phyloP scores from a whole-genome alignment of 805 yeast genomes.

The Candida pseudofarinosa region DNA sequence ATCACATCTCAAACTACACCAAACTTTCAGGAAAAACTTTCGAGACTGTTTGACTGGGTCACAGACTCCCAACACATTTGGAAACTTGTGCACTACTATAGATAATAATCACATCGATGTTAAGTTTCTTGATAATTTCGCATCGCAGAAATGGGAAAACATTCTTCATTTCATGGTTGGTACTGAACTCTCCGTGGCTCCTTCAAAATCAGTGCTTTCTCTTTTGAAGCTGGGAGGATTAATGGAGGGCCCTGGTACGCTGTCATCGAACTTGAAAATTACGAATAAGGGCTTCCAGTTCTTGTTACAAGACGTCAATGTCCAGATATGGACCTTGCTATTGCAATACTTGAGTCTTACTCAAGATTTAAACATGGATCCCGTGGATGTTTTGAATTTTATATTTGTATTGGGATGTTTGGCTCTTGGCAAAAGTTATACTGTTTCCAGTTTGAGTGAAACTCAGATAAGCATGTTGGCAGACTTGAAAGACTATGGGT shows the following conservation, averaged over 20 bases:
- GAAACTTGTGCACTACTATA: slow-evolving; percentile 56
- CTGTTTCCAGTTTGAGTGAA: slow-evolving; percentile 61
- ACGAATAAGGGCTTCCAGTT: slow-evolving; percentile 95
- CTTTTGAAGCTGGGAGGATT: slow-evolving; percentile 76
- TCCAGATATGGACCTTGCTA: slow-evolving; percentile 91
- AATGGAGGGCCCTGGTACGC: slow-evolving; percentile 61
- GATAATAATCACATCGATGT: slow-evolving; percentile 57
- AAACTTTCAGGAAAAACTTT: slow-evolving; percentile 70
- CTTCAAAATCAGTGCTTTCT: slow-evolving; percentile 78
- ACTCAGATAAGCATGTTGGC: slow-evolving; percentile 85
- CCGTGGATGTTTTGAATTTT: slow-evolving; percentile 92
- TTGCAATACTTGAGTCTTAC: slow-evolving; percentile 85
- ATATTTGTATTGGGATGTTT: slow-evolving; percentile 90
- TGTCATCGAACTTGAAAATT: slow-evolving; percentile 50
- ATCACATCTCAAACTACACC: slow-evolving; percentile 53
- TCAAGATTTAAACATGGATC: slow-evolving; percentile 83
- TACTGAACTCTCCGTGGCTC: slow-evolving; percentile 64
- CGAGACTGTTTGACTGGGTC: slow-evolving; percentile 84
- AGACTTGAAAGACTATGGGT: slow-evolving; percentile 87
- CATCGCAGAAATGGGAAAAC: slow-evolving; percentile 88
- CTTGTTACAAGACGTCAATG: slow-evolving; percentile 83
- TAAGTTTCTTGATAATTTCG: slow-evolving; percentile 72
- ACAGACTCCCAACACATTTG: slow-evolving; percentile 63
- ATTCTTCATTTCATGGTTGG: slow-evolving; percentile 98
- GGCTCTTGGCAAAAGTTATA: slow-evolving; percentile 85